phyloP scores from a whole-genome alignment of 2,329 filamentous ascomycete species.

The Botrytis fragariae region DNA sequence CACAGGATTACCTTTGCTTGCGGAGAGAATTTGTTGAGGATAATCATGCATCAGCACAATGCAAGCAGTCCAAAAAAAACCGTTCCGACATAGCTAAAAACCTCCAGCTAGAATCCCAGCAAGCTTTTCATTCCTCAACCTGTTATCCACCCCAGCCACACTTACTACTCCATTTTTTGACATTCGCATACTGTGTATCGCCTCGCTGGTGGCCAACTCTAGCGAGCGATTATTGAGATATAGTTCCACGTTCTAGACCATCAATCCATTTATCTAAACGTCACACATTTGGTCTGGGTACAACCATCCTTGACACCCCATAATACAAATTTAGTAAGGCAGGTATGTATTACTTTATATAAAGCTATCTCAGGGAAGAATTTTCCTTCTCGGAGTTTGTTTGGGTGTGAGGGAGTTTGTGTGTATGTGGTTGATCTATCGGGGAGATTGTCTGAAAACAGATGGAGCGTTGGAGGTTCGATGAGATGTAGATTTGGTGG shows the following conservation, averaged over 20 bases:
- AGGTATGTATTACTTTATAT: background rate
- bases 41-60: background rate
- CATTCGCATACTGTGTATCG: too few species aligned
- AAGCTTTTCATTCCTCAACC: background rate
- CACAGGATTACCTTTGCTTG: background rate
- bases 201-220: background rate
- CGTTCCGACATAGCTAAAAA: background rate
- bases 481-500: too few species aligned
- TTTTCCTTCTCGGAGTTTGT: background rate
- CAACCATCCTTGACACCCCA: background rate
- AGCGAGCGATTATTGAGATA: background rate
- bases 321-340: background rate
- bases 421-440: background rate
- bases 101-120: background rate
- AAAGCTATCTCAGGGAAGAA: background rate
- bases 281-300: background rate
- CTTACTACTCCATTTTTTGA: background rate
- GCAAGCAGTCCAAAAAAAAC: background rate
- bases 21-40: accelerated
- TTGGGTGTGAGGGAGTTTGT: background rate
- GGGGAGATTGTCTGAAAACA: too few species aligned
- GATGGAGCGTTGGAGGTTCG: too few species aligned
- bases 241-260: background rate
- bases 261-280: background rate
- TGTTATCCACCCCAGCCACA: background rate